Percentiles rank a stretch among this genome's conserved stretches.
These are phyloP conservation scores for Grigorovia transvaalensis DNA, from an alignment of 805 yeast genomes.

Conservation along the genomic window DNA sequence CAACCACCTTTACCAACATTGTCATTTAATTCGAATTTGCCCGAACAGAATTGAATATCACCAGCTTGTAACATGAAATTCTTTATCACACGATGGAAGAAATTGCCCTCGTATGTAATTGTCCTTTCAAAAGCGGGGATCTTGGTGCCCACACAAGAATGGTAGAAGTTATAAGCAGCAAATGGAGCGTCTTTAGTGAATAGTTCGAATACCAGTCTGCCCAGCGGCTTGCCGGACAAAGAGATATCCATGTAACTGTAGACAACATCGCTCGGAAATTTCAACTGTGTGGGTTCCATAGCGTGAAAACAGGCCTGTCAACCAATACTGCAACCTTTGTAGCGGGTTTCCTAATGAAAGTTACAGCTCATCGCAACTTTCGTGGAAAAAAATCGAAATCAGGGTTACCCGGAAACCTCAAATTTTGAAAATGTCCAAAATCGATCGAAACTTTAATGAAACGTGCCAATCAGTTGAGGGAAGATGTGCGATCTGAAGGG, in stretches of 20 bases:
- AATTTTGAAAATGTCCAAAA: neutral
- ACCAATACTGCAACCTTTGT: neutral
- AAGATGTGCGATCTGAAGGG: slow-evolving; percentile 1
- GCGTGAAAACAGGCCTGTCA: neutral
- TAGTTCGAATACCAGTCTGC: slow-evolving; percentile 55
- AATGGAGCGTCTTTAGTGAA: slow-evolving; percentile 42
- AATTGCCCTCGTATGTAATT: slow-evolving; percentile 34
- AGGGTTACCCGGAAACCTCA: neutral
- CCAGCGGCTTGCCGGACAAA: slow-evolving; percentile 34
- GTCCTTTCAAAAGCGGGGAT: slow-evolving; percentile 11
- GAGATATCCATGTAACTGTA: slow-evolving; percentile 41
- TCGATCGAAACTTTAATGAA: neutral
- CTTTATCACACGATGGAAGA: slow-evolving; percentile 53
- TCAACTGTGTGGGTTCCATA: neutral
- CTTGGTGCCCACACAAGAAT: slow-evolving; percentile 34
- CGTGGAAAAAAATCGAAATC: neutral
- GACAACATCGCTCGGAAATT: neutral
- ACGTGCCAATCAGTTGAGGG: neutral
- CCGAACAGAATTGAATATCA: slow-evolving; percentile 38
- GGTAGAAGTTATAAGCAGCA: slow-evolving; percentile 41
- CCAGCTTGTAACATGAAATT: slow-evolving; percentile 69
- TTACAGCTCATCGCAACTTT: neutral
- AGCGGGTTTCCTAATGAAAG: neutral
- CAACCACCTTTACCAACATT: slow-evolving; percentile 37
- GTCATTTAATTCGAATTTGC: slow-evolving; percentile 13